phyloP scores from a whole-genome alignment of 768 basidiomycete species.

The Saitozyma podzolica region DNA sequence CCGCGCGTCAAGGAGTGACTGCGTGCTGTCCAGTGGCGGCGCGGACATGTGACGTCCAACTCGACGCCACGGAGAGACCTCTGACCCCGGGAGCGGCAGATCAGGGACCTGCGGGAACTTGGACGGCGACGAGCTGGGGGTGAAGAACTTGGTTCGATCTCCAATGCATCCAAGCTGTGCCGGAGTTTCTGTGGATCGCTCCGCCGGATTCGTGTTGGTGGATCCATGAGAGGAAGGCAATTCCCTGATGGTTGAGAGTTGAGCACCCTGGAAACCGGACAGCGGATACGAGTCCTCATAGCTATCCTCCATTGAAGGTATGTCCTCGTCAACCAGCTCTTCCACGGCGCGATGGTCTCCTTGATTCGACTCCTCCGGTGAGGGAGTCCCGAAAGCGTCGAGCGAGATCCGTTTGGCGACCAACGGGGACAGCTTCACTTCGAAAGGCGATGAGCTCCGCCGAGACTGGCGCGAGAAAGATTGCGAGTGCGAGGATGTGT shows the following conservation, averaged over 20 bases:
- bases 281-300: too few relatives aligned
- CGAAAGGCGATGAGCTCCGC: constrained; percentile 39
- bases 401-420: constrained; percentile 41
- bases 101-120: constrained; percentile 5
- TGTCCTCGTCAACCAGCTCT: constrained; percentile 9
- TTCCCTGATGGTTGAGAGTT: too few relatives aligned
- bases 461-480: neutral
- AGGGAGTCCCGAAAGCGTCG: constrained; percentile 37
- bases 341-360: neutral
- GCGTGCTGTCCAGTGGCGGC: neutral
- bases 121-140: neutral
- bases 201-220: too few relatives aligned
- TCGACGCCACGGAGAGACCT: constrained; percentile 1
- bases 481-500: neutral
- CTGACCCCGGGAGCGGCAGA: constrained; percentile 8
- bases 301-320: neutral
- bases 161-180: too few relatives aligned
- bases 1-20: constrained; percentile 20
- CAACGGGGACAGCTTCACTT: constrained; percentile 36
- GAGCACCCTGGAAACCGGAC: too few relatives aligned
- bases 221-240: too few relatives aligned
- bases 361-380: neutral
- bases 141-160: neutral
- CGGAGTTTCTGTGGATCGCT: too few relatives aligned
- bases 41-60: too few relatives aligned